These are phyloP conservation scores for Yamadazyma diddensiae DNA, from an alignment of 1,139 yeast genomes.

Conservation along the genomic window DNA sequence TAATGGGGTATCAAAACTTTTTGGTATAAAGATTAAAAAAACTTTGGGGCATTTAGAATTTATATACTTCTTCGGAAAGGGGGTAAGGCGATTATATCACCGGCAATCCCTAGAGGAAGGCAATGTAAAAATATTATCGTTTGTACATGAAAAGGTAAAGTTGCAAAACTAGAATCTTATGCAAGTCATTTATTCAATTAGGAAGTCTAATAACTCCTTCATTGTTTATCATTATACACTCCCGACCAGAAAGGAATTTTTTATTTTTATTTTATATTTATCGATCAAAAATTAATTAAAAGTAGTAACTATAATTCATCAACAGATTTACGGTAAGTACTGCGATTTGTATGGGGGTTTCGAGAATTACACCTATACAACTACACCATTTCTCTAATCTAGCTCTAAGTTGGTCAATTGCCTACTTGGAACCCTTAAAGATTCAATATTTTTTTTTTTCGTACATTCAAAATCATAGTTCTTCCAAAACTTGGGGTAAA, in stretches of 20 bases:
- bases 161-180: conserved; percentile 6
- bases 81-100: conserved; percentile 1
- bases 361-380: too few species aligned
- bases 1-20: conserved; percentile 4
- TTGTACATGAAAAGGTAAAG: conserved; percentile 2
- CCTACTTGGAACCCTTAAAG: too few species aligned
- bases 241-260: conserved; percentile 4
- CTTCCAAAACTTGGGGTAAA: conserved; percentile 9
- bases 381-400: too few species aligned
- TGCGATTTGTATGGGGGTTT: background rate
- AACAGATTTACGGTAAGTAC: conserved; percentile 2
- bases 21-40: conserved; percentile 1
- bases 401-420: too few species aligned
- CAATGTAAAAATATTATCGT: conserved; percentile 1
- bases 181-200: conserved; percentile 10
- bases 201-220: conserved; percentile 5
- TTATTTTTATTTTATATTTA: background rate
- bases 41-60: conserved; percentile 4
- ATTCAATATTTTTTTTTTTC: too few species aligned
- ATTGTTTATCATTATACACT: conserved; percentile 6
- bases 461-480: conserved; percentile 3
- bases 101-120: background rate
- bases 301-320: conserved; percentile 2
- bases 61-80: conserved; percentile 5
- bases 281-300: background rate